Base-by-base conservation (phyloP, 2,329 filamentous ascomycete species). In the Nothomitra cinnamomea region DNA sequence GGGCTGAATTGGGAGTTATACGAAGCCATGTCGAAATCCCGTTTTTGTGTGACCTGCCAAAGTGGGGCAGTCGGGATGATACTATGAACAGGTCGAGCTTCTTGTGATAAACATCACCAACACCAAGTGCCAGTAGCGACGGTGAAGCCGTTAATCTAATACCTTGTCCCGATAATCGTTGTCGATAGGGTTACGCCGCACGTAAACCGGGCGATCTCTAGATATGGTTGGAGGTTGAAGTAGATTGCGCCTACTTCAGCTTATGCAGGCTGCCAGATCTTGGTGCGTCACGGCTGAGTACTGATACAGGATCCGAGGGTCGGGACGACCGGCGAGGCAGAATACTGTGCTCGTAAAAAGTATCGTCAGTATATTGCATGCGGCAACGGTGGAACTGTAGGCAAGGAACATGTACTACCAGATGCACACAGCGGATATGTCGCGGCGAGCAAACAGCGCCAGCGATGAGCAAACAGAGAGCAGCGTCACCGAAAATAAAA, bases 21-120 rank as follows among this genome's bases (percentile, higher is more conserved):
- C 45, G 45, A 49, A 49, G 45, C 45, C 45, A 49, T 49, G 45
- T 35, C 45, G 28, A 49, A 49, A 28, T 49, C 45, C 45, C 45
- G 45, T 32, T 49, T 35, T 35, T 15, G 45, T 49, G 45, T 5
- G 13, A 49, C 45, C 45, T 35, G 45, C 45, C 45, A 49, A 49
- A 49, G 45, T 28, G 28, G n/a, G 24, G 45, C 19, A 35, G 25
- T 13, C 8, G 45, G 24, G 24, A 35, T 17, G 24, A 24, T 32
- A 49, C 32, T 49, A 49, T 49, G 45, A 49, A 22, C 15, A 35
- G 24, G 19, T 28, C n/a, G 19, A 28, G 45, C 15, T 35, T 19
- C 25, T 49, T 49, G 15, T 35, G 24, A 17, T 49, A 49, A 28
- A 32, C 45, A 49, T 49, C 45, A 49, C 45, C 45, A 32, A 10